Base-by-base conservation (phyloP, 192 early-diverging fungal species). In the Pilaira anomala region DNA sequence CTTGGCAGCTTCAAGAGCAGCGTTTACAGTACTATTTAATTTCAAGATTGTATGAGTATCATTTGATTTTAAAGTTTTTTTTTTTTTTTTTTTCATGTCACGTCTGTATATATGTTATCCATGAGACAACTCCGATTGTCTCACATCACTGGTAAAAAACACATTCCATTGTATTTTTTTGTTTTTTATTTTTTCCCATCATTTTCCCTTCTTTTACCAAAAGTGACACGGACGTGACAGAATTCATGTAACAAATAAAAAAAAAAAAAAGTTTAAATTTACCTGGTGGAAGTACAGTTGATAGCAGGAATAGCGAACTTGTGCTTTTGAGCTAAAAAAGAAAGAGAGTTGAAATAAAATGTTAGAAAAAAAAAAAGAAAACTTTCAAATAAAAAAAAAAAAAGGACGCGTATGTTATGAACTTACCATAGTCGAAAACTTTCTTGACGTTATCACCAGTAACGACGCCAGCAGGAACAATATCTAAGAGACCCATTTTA, bases 271-370 rank as follows among this genome's bases (percentile, higher is more conserved):
- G 24, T 51, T 53, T 62, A 9, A 36, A 19, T 51, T 53, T 62
- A 69, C 67, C 67, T 93, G 22, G 93, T 91, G 40, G 90, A 89
- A 70, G 93, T 96, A 86, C 93, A 94, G 83, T 97, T 97, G 81
- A 97, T 88, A 42, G 95, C 93, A 50, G 95, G 93, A 79, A 97
- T 97, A 68, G 95, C 95, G 65, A 94, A 97, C 29, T 83, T 71
- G 76, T 97, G 81, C 75, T 94, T 72, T 67, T 78, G 80, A 26
- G 84, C 85, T 66, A 56, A 45, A 67, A 45, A 22, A 40, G 21
- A 63, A 22, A 40, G 21, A 63, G 33, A 44, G 1, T 46, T 46
- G 1, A 11, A 0, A 5, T 46, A 18, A 16, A 45, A n/a, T 45
- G 13, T 46, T 16, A 5, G 6, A 9, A 7, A 5, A 33, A 9